Evolutionary conservation across 805 yeast genomes (phyloP), one percentile per base, ranked within the genome.

Genomic region (Blastobotrys mokoenaii): DNA sequence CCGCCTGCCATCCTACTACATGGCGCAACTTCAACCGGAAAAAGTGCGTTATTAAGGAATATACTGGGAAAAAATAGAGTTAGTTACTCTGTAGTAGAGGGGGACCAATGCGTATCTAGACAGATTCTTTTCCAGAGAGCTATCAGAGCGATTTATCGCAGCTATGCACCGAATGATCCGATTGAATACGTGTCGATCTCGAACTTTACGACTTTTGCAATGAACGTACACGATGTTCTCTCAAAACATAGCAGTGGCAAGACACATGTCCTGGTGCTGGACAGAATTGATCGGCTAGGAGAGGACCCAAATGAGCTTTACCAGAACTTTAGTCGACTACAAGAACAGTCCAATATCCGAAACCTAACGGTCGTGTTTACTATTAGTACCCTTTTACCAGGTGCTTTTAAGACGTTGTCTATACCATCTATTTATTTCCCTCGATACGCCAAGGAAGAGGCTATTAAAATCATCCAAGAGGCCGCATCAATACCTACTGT

Each of bases 1-100:
- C 69, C 69, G 0, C 62, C 68, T 2, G 59, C 67, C 11, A 46
- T 75, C 1, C 60, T 70, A 2, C 69, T 74, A 2, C 75, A 72
- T 53, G 81, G 81, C 0, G 66, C 71, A 47, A 63, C 69, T 20
- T 63, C 77, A 1, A 63, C 72, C 1, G 81, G 81, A 1, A 76
- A 76, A 53, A 57, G 76, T 1, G 54, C 56, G 20, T 60, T 68
- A 1, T 60, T 75, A 9, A 51, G 47, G n/a, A 43, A 53, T 14
- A 63, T 62, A 43, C 58, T 75, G 8, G 47, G 61, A 5, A 45
- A 51, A 3, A 37, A 63, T 6, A 51, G 50, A 3, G 53, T 61
- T 18, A 58, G 59, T 3, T 57, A 56, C 22, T 64, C 77, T 3
- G 51, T 70, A 47, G 56, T 76, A 17, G 55, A 62, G 3, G 72